Evolutionary conservation across 2,329 filamentous ascomycete genomes (phyloP), one percentile per base, ranked within the genome.

Genomic region (Fusarium compactum): DNA sequence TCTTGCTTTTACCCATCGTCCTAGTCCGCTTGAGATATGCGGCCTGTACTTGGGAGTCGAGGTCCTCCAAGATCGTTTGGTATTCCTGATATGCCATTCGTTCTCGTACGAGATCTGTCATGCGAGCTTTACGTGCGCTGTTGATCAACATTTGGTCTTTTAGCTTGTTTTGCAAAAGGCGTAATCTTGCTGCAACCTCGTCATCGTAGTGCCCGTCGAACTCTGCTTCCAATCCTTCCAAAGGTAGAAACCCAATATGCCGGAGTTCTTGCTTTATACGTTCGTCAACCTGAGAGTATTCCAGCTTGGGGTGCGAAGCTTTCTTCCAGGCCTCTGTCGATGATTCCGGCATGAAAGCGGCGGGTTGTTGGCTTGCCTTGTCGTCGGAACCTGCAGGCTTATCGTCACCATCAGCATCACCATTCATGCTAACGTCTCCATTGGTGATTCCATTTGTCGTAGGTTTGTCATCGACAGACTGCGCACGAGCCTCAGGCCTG

Each of bases 41-140:
- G 54, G 93, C 91, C 77, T 98, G 95, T 44, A 98, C 94, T 78
- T 98, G 96, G 44, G 91, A 90, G 83, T 99, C 96, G 24, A 99
- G 90, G 79, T 99, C 96, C 78, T 99, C 96, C 53, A 97, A 91
- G 74, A 99, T 99, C 59, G 94, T 98, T 79, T 91, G 92, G 83
- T 97, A 99, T 79, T 99, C 96, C 78, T 99, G 96, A 82, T 96
- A 91, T 0, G 96, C 96, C 89, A 99, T 95, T 71, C 94, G 91
- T 78, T 97, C 95, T 74, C 94, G 92, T 10, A 96, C 93, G 29
- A 98, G 86, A 40, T 98, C 95, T 2, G 93, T 90, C 14, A 99
- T 85, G 4, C 95, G 89, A 9, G 93, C 87, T 81, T 98, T 98
- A 68, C 94, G 92, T 8, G 95, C 94, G 41, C 95, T 95, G 79